Evolutionary conservation across 768 basidiomycete genomes (phyloP), one percentile per base, ranked within the genome.

Genomic region (Phylloporus sp.): DNA sequence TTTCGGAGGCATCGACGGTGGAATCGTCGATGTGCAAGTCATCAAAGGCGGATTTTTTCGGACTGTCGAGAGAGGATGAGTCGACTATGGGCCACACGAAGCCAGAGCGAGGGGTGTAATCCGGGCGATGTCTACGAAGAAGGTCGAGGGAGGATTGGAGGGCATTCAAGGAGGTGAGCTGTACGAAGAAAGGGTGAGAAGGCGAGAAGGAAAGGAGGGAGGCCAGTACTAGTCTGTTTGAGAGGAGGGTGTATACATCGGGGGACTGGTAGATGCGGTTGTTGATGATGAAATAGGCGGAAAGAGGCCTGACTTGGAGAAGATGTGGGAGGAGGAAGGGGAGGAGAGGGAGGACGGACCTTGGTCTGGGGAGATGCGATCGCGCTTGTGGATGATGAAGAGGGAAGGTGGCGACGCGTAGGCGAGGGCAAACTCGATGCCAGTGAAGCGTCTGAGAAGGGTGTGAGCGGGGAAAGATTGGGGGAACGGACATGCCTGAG

Each of bases 331-430:
- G 9, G 20, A 8, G 31, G 43, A 20, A 4, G 36, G 22, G 32
- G 42, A 20, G 20, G 34, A 27, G 38, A 34, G 28, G 24, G 17
- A 22, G 42, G 34, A 59, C 78, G 51, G 41, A 90, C 91, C 86
- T 77, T 91, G 82, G 20, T 88, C 83, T 3, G 88, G 88, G 6
- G 87, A 90, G 42, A 88, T 54, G 28, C 92, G 76, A 51, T 92
- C 85, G 50, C 89, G 79, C 66, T 93, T 94, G 63, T 94, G 91
- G 33, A 95, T 86, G 53, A 95, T 76, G 66, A 93, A 95, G 46
- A 92, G 73, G 26, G 81, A 75, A 1, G 92, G 92, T 9, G 90
- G 82, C 43, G 82, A 72, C 2, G 86, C 76, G 58, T 90, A 86
- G 3, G 86, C 87, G 43, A 95, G 73, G 11, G 86, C 85, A 54